Base-by-base conservation (phyloP, 371 early-diverging fungal species). In the Dichotomocladium elegans region DNA sequence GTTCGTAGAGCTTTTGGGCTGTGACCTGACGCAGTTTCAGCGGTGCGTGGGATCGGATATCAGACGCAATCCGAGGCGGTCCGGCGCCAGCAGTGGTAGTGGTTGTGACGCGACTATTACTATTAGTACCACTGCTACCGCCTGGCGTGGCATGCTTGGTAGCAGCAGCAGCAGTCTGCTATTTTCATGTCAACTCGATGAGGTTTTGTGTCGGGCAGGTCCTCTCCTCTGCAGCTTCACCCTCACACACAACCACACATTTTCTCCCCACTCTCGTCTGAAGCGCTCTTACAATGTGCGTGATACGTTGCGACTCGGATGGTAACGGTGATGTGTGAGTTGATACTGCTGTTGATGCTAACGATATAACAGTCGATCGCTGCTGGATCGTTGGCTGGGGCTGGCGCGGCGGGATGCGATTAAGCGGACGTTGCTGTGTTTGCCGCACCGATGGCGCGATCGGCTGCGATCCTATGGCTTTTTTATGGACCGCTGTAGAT, bases 21-120 rank as follows among this genome's bases (percentile, higher is more conserved):
- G 61, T 72, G 25, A 62, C 64, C 54, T 72, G 77, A 52, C 77
- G 49, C 22, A 59, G 54, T 48, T 68, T 70, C 11, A 72, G 56
- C 8, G 73, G 63, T 10, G 66, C 60, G 27, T 49, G 66, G 2
- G 63, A 52, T 25, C 51, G 60, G 3, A 64, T 14, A 40, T 66
- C 61, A 8, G 77, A 69, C 9, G 57, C 12, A 3, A 70, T 64
- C 1, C 42, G 48, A 11, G 77, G 77, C 34, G 77, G 72, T 0
- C 70, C 72, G 15, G 57, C 37, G 12, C 27, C 42, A 24, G 40
- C 25, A 9, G 21, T 26, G 44, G 44, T n/a, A n/a, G 5, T 21
- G 44, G 35, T 31, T 12, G 4, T 17, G 31, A 24, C 47, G 29
- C 29, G 4, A 6, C 14, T 43, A 43, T 25, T 12, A 19, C 21